Evolutionary conservation across 139 green algal species (phyloP), one percentile per base, ranked within the genome.

Genomic region (Chlorella ohadii): DNA sequence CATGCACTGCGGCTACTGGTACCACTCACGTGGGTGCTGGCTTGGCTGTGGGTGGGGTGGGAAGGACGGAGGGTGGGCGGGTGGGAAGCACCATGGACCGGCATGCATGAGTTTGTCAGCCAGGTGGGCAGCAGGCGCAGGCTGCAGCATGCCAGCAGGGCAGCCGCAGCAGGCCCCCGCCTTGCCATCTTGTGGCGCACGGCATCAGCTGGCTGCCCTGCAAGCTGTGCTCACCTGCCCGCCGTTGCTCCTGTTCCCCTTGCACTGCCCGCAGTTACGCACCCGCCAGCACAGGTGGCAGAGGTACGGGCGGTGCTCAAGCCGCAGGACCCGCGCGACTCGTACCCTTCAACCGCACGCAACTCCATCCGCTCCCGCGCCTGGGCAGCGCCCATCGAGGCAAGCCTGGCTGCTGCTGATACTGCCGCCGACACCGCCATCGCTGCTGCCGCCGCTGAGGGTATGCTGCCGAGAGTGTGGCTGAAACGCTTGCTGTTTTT

Each of bases 1-100:
- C 5, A 96, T 98, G 94, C 97, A 99, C 91, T 89, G 91, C 84
- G 97, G 97, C 34, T 97, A 93, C 88, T 96, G 92, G 79, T 92
- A 92, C 68, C 82, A 88, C 55, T 86, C 82, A 71, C 33, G 80
- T 89, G 67, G 44, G 44, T 51, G 44, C 44, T 51, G 9, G 44
- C 9, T 51, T 51, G 44, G 44, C n/a, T n/a, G n/a, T n/a, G n/a
- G n/a, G n/a, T n/a, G n/a, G n/a, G n/a, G n/a, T n/a, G n/a, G n/a
- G n/a, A n/a, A n/a, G n/a, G n/a, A n/a, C n/a, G n/a, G n/a, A n/a
- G n/a, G n/a, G n/a, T n/a, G n/a, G n/a, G n/a, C n/a, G n/a, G n/a
- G n/a, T n/a, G n/a, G n/a, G n/a, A n/a, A n/a, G n/a, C n/a, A n/a
- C n/a, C n/a, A n/a, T n/a, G n/a, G n/a, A n/a, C n/a, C n/a, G n/a